A percentile compares a stretch with the other conserved stretches of the same genome.
Conservation (phyloP, 2,329 filamentous ascomycete genomes). For the Seiridium cupressi region DNA sequence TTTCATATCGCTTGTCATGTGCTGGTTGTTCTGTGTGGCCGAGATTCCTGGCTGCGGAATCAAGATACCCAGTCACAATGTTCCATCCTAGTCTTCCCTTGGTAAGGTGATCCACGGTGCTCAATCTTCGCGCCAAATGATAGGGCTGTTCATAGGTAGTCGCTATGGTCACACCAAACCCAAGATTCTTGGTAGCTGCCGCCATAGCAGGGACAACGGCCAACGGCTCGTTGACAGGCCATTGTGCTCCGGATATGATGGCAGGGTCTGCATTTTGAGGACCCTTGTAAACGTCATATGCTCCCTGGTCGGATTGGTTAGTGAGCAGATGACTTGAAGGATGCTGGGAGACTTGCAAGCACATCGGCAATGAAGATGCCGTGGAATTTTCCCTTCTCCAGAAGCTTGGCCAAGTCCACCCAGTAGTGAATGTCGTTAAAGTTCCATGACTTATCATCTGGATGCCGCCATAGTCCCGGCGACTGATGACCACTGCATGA, state of each 20-base stretch:
- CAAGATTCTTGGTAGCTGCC: slow-evolving; percentile 59
- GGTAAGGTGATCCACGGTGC: slow-evolving; percentile 59
- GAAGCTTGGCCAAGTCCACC: slow-evolving; percentile 62
- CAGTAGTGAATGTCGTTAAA: slow-evolving; percentile 61
- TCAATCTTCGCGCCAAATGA: slow-evolving; percentile 57
- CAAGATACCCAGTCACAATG: slow-evolving; percentile 51
- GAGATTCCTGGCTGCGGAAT: slow-evolving; percentile 58
- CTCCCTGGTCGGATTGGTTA: slow-evolving; percentile 54
- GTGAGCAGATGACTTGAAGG: slow-evolving; percentile 36
- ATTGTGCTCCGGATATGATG: slow-evolving; percentile 36
- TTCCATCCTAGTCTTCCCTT: slow-evolving; percentile 62
- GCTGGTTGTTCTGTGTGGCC: slow-evolving; percentile 53
- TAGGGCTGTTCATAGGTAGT: slow-evolving; percentile 62
- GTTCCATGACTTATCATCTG: slow-evolving; percentile 55
- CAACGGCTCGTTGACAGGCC: slow-evolving; percentile 18
- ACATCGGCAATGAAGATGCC: slow-evolving; percentile 66
- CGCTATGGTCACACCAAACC: slow-evolving; percentile 59
- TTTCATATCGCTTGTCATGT: slow-evolving; percentile 58
- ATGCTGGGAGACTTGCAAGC: slow-evolving; percentile 42
- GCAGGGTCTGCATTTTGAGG: slow-evolving; percentile 6
- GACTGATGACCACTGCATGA: slow-evolving; percentile 56
- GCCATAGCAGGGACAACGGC: slow-evolving; percentile 56
- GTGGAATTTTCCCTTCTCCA: slow-evolving; percentile 63
- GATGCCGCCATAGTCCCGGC: slow-evolving; percentile 47
- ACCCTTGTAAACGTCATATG: slow-evolving; percentile 10